Conservation (phyloP, 352 stramenopile species). For the Pythium phragmiticola region DNA sequence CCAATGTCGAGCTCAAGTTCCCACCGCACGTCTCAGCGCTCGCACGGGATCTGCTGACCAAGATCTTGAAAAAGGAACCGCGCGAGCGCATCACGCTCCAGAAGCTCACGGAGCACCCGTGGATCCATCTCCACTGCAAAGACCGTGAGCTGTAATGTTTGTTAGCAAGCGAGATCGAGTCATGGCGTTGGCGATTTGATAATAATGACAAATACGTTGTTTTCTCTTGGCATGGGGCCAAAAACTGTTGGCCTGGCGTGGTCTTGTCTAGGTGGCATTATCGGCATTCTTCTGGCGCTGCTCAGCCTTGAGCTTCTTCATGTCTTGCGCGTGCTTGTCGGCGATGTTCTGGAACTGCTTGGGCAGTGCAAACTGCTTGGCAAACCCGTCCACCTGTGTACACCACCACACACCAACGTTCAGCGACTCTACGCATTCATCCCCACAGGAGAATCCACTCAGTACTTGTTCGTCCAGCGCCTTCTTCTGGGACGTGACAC, state of each 20-base stretch:
- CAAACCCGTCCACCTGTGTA: constrained; percentile 55
- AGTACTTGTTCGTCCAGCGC: constrained; percentile 49
- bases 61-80: constrained; percentile 95
- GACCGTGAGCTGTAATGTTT: constrained; percentile 14
- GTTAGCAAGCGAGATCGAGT: background rate
- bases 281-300: constrained; percentile 10
- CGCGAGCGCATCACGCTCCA: constrained; percentile 91
- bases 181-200: background rate
- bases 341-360: constrained; percentile 71
- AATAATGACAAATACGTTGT: constrained; percentile 16
- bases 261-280: background rate
- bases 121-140: constrained; percentile 87
- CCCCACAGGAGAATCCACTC: background rate
- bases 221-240: background rate
- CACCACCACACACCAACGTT: background rate
- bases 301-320: constrained; percentile 29
- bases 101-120: constrained; percentile 94
- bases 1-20: constrained; percentile 95
- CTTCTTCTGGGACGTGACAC: constrained; percentile 61
- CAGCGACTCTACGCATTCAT: background rate
- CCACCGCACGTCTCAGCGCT: constrained; percentile 89
- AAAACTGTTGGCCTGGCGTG: background rate
- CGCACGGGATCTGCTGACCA: constrained; percentile 93
- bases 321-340: constrained; percentile 42
- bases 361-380: constrained; percentile 74